These are phyloP conservation scores for Geranium incanum DNA, from an alignment of 441 rosid species.

Conservation along the genomic window DNA sequence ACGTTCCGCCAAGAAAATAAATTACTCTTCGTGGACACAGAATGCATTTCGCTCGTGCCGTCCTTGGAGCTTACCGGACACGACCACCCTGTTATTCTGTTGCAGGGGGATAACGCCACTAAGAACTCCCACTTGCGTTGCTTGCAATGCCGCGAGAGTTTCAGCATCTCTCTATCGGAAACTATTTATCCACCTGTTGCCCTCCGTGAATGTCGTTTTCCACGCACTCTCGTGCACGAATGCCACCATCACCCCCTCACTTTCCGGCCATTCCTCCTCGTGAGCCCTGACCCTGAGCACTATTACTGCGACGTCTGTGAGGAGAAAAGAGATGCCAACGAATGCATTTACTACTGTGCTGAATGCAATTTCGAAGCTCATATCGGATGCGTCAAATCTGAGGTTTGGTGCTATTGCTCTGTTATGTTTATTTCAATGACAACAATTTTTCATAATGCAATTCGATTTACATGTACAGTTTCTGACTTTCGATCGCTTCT, in stretches of 20 bases:
- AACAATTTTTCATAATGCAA: no score
- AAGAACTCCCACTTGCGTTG: slow-evolving; percentile 10
- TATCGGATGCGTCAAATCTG: neutral
- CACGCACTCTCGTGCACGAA: neutral
- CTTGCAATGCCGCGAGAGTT: neutral
- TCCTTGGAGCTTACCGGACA: neutral
- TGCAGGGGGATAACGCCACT: neutral
- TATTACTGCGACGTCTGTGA: slow-evolving; percentile 27
- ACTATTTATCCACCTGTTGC: slow-evolving; percentile 1
- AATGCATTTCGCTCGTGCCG: neutral
- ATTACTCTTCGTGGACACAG: neutral
- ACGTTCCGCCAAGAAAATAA: neutral
- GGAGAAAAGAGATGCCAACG: slow-evolving; percentile 1
- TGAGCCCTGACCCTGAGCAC: neutral
- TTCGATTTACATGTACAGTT: no score
- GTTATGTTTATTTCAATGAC: no score
- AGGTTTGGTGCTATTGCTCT: slow-evolving; percentile 5
- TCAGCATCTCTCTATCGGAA: slow-evolving; percentile 7
- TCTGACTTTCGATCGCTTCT: neutral
- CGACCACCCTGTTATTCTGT: neutral
- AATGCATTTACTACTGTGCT: slow-evolving; percentile 17
- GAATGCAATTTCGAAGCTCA: slow-evolving; percentile 16
- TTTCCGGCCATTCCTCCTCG: neutral
- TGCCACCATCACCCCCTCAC: slow-evolving; percentile 18
- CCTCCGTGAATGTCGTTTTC: slow-evolving; percentile 14